phyloP scores from a whole-genome alignment of 2,329 filamentous ascomycete species.

The Xylariaceae sp. region DNA sequence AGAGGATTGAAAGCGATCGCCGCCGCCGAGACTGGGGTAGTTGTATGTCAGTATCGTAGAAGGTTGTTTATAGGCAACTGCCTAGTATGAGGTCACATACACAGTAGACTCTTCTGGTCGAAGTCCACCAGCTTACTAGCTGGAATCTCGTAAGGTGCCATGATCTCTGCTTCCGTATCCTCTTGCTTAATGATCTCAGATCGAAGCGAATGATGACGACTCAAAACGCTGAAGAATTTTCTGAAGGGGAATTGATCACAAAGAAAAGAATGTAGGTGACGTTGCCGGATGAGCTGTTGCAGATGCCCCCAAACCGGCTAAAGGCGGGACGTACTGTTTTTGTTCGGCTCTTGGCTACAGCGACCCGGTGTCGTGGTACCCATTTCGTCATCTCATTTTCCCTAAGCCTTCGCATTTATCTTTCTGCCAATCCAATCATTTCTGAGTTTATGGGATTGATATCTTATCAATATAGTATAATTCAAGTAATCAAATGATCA shows the following conservation, averaged over 20 bases:
- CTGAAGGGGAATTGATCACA: not conserved
- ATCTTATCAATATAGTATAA: too few relatives aligned
- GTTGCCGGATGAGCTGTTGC: too few relatives aligned
- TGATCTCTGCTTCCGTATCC: conserved; percentile 20
- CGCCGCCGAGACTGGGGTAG: conserved; percentile 64
- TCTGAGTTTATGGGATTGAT: too few relatives aligned
- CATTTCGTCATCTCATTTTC: too few relatives aligned
- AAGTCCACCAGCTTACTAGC: conserved; percentile 56
- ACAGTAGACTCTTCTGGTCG: conserved; percentile 60
- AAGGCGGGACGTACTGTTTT: too few relatives aligned
- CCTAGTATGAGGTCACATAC: conserved; percentile 45
- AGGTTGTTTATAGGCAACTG: not conserved
- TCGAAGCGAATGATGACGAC: not conserved
- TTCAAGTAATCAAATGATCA: too few relatives aligned
- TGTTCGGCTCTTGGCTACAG: too few relatives aligned
- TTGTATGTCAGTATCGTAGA: conserved; percentile 15
- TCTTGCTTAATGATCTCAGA: not conserved
- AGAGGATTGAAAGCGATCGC: conserved; percentile 93
- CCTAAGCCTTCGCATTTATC: too few relatives aligned
- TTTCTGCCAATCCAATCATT: too few relatives aligned
- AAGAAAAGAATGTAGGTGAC: not conserved
- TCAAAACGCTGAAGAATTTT: conserved; percentile 3
- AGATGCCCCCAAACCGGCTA: too few relatives aligned
- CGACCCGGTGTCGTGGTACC: too few relatives aligned
- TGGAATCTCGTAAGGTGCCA: conserved; percentile 36